Base-by-base conservation (phyloP, 83 land plant genomes). In the Picea mariana region DNA sequence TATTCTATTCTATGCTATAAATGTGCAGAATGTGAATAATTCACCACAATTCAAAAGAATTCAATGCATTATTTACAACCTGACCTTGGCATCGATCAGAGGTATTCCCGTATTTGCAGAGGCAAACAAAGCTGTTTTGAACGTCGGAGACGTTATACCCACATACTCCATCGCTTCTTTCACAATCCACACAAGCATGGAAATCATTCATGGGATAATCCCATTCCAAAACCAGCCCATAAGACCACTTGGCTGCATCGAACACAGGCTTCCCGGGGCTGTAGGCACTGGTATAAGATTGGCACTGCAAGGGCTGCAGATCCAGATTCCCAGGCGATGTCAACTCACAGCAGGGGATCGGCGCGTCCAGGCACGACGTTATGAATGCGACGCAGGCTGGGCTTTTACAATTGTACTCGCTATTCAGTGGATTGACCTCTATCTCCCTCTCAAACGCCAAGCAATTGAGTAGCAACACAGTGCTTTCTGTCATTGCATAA, bases 401-500 rank as follows among this genome's bases (percentile, higher is more conserved):
- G 67, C 52, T 66, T 52, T 80, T 67, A 38, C 82, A 80, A 31
- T 80, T 26, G 20, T 80, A 80, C 49, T 66, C 58, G 9, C 67
- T 59, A 34, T 64, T 80, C 31, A 80, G 67, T 40, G 67, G 44
- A 38, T 65, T 66, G 6, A 63, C 21, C 65, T 63, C 21, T 9
- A 80, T 64, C 82, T 16, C 82, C 44, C 40, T 67, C 6, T 67
- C 11, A 66, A 80, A 66, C 21, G 71, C 49, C 42, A 80, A 18
- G 82, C 82, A 80, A 47, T 80, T 80, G 17, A 80, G 82, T 26
- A 80, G 82, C 71, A 80, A 55, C n/a, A 80, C 71, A 6, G 71
- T 80, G 82, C 49, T 64, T 7, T 47, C 62, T 7, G 16, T 23
- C 68, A 80, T 49, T 42, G 13, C 9, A 27, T 64, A 47, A 23